Evolutionary conservation across 805 yeast species (phyloP), one percentile per base, ranked within the genome.

Genomic region (Metschnikowia borealis): DNA sequence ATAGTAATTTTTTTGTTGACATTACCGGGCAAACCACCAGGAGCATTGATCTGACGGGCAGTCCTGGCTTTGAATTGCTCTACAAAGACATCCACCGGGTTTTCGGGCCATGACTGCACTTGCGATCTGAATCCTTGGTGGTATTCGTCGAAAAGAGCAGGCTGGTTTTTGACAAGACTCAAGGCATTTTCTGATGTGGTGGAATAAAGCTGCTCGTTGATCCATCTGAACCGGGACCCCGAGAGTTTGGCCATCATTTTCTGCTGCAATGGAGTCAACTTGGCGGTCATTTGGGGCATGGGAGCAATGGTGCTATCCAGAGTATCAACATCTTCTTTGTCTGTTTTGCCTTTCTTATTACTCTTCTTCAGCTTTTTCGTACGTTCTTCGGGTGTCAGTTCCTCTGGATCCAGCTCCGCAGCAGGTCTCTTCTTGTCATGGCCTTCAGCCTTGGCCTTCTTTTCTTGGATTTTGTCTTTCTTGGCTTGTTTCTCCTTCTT

Each of bases 171-270:
- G 38, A 94, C 82, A 53, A 94, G 69, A 21, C 77, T 72, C 26
- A 89, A 71, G 0, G 99, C 98, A 20, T 81, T 81, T 6, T 80
- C 82, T 0, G 98, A 91, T 0, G 84, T 70, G 35, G 84, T 84
- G 1, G 98, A 94, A 64, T 94, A 94, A n/a, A 94, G 73, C 64
- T 92, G 96, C 68, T 94, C 99, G 65, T 94, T 94, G 64, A 94
- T 94, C 98, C 98, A 94, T 66, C 99, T 79, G 71, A 94, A 94
- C 59, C 99, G 75, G 0, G 98, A 89, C 0, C 99, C 99, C 1
- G 95, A 82, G 38, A 94, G 78, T 65, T 94, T 94, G 42, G 88
- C 89, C 84, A 89, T 82, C 98, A 94, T 92, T 63, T 94, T 94
- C 61, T 87, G 87, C 68, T 94, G 99, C 55, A 91, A 70, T 15